Conservation (phyloP, 2,329 filamentous ascomycete genomes). For the Onygenales sp. region DNA sequence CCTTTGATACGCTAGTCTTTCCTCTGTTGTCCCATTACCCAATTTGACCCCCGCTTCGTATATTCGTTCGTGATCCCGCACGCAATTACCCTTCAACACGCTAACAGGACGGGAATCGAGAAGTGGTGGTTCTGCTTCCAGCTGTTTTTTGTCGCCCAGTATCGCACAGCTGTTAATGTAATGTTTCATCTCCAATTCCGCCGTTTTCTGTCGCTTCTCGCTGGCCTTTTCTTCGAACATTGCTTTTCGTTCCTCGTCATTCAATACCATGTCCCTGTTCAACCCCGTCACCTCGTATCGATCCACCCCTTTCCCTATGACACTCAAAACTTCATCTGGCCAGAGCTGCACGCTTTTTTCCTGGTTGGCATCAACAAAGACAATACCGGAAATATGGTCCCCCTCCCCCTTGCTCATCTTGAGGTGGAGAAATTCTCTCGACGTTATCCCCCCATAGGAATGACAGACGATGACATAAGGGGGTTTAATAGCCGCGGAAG, state of each 20-base stretch:
- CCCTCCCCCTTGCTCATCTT: neutral
- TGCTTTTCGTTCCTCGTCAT: neutral
- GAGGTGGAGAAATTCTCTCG: neutral
- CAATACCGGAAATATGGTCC: neutral
- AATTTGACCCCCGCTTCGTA: neutral
- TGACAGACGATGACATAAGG: neutral
- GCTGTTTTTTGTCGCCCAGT: slow-evolving; percentile 1
- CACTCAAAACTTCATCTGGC: neutral
- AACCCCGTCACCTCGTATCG: neutral
- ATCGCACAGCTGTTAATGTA: neutral
- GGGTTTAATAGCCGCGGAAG: neutral
- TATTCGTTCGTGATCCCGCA: neutral
- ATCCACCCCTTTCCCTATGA: neutral
- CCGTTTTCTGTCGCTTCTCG: neutral
- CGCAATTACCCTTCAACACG: neutral
- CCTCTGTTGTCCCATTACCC: neutral
- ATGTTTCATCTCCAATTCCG: neutral
- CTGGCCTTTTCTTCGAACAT: neutral
- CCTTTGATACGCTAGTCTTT: neutral
- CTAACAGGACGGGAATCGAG: neutral
- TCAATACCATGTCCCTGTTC: neutral
- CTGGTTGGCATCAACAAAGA: neutral
- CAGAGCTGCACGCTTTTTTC: neutral
- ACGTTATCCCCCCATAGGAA: neutral
- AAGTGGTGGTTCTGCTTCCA: neutral